Evolutionary conservation across 1,139 yeast species (phyloP), one percentile per base, ranked within the genome.

Genomic region (Torulaspora pretoriensis): DNA sequence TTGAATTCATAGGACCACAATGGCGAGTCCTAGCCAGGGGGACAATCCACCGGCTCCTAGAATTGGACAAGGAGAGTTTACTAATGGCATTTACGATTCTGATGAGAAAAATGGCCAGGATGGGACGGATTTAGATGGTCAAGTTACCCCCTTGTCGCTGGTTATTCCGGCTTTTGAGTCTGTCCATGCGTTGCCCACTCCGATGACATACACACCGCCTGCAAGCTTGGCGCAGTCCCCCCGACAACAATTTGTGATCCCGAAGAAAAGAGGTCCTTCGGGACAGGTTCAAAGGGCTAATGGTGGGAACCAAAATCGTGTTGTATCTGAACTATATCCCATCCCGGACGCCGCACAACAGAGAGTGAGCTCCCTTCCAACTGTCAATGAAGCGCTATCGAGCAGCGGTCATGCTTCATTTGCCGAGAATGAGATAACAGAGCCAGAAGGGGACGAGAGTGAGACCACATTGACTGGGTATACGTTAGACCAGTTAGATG

Each of bases 131-230:
- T 13, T 17, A 36, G 45, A 28, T 25, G 49, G 29, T 23, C 40
- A 34, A 9, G 32, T 35, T 4, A 53, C 59, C 1, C 59, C 57
- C 1, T 37, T 55, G n/a, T 42, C 53, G 30, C 31, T 53, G 8
- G 38, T 49, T 13, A 54, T 50, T 8, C 55, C 61, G 24, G 43
- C 51, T 2, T 61, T 58, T 36, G 60, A 52, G 8, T 52, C 52
- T 31, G 51, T 59, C 17, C 53, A 56, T 4, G 46, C 50, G 17
- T 42, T 62, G 28, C 66, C 66, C 1, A 62, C 66, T 2, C 66
- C 66, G 29, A 55, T 61, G 58, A 45, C 52, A 2, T 60, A 58
- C 39, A 51, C 58, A 8, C 63, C 63, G 3, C 63, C 65, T 8
- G 49, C 45, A 6, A 27, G 28, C 10, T 31, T 41, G 8, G 35